Percentiles rank a stretch among this genome's conserved stretches.
Conservation (phyloP, 1,284 basidiomycete species). For the Athelia psychrophila region DNA sequence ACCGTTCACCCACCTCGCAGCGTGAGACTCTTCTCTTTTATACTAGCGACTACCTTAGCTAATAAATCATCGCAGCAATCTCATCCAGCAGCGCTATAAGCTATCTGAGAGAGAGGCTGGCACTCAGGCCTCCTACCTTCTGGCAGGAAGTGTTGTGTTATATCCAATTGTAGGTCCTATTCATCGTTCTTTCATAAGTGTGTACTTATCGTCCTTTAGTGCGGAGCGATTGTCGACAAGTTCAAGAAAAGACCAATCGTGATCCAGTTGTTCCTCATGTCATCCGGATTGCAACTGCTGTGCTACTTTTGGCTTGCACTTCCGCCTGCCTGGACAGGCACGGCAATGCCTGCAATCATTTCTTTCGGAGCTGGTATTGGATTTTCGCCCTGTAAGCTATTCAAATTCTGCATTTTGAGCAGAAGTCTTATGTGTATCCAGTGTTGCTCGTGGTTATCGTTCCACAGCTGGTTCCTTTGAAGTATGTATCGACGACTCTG, state of each 20-base stretch:
- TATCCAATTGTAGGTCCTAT: slow-evolving; percentile 60
- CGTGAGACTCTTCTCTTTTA: slow-evolving; percentile 44
- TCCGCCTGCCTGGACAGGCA: slow-evolving; percentile 52
- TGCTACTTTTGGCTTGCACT: slow-evolving; percentile 68
- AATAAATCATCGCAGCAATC: slow-evolving; percentile 45
- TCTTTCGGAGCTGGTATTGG: slow-evolving; percentile 71
- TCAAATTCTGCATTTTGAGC: slow-evolving; percentile 1
- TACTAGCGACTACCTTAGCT: no score
- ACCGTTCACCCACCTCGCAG: slow-evolving; percentile 74
- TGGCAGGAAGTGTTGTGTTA: slow-evolving; percentile 72
- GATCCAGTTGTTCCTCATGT: slow-evolving; percentile 53
- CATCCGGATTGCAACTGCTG: slow-evolving; percentile 60
- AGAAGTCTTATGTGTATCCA: slow-evolving; percentile 15
- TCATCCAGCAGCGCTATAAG: slow-evolving; percentile 67
- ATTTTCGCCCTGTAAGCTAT: slow-evolving; percentile 59
- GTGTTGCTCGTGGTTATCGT: slow-evolving; percentile 76
- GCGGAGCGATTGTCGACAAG: slow-evolving; percentile 59
- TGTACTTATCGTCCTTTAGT: slow-evolving; percentile 30
- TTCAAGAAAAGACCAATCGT: slow-evolving; percentile 56
- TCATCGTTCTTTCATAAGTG: slow-evolving; percentile 4
- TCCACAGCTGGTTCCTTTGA: slow-evolving; percentile 65
- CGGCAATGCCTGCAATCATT: slow-evolving; percentile 60
- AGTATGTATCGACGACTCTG: slow-evolving; percentile 75
- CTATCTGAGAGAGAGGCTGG: slow-evolving; percentile 62
- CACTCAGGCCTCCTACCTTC: slow-evolving; percentile 65